These are phyloP conservation scores for Talaromyces sp. DNA, from an alignment of 2,329 filamentous ascomycete genomes.

Conservation along the genomic window DNA sequence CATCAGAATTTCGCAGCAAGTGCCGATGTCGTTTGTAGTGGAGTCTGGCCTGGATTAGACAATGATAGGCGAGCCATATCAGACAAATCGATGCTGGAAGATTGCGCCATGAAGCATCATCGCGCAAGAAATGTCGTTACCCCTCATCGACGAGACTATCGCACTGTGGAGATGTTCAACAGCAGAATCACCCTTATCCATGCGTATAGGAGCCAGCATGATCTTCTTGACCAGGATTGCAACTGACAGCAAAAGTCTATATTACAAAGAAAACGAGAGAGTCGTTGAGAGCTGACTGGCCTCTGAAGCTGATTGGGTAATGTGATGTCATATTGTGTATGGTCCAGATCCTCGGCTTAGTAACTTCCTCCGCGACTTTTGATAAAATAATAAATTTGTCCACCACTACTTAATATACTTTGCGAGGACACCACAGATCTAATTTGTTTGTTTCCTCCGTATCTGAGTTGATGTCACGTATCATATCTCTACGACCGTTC, in stretches of 20 bases:
- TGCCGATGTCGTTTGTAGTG: neutral
- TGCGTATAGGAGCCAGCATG: neutral
- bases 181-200: neutral
- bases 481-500: slow-evolving; percentile 3
- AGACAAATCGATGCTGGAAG: neutral
- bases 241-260: neutral
- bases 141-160: neutral
- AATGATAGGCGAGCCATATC: neutral
- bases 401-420: neutral
- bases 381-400: neutral
- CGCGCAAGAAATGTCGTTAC: neutral
- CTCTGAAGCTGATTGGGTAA: neutral
- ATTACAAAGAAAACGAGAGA: neutral
- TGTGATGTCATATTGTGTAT: slow-evolving; percentile 1
- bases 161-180: neutral
- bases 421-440: neutral
- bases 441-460: neutral
- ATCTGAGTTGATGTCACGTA: neutral
- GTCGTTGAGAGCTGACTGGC: neutral
- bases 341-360: neutral
- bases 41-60: neutral
- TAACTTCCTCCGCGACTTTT: neutral
- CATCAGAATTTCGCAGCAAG: neutral
- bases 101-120: slow-evolving; percentile 10
- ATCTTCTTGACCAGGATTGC: neutral